Conservation (phyloP, 192 early-diverging fungal genomes). For the Backusella sp. region DNA sequence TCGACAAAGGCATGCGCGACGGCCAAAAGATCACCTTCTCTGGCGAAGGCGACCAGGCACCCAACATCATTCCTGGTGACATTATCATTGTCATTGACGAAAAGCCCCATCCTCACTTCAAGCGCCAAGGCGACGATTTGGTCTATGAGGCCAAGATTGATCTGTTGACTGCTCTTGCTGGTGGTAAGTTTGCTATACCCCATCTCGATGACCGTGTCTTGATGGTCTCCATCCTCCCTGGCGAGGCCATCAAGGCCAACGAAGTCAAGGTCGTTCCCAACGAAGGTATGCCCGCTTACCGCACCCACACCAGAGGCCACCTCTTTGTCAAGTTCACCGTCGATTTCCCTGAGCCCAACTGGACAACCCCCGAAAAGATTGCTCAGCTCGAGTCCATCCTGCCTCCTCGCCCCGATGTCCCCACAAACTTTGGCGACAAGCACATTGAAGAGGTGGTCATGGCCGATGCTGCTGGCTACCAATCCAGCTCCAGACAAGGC, state of each 20-base stretch:
- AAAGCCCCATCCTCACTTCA: conserved; percentile 89
- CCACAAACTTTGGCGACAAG: conserved; percentile 49
- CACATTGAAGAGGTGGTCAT: conserved; percentile 85
- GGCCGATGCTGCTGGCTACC: conserved; percentile 23
- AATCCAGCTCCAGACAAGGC: background rate
- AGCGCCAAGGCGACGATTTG: conserved; percentile 91
- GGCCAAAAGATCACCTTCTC: conserved; percentile 93
- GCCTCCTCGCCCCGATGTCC: conserved; percentile 67
- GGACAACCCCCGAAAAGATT: conserved; percentile 68
- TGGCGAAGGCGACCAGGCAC: conserved; percentile 97
- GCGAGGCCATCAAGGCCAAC: conserved; percentile 94
- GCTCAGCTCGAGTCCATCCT: conserved; percentile 78
- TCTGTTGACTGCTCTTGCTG: conserved; percentile 91
- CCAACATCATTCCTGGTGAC: conserved; percentile 94
- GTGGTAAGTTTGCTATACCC: conserved; percentile 88
- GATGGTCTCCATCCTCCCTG: conserved; percentile 86
- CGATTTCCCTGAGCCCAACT: conserved; percentile 87
- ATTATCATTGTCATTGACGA: conserved; percentile 97
- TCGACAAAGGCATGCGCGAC: conserved; percentile 98
- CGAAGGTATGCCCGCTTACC: conserved; percentile 97
- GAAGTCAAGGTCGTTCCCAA: conserved; percentile 76
- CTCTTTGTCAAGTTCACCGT: conserved; percentile 92
- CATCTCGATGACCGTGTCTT: conserved; percentile 94
- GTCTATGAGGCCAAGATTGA: conserved; percentile 93
- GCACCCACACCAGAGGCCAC: conserved; percentile 87